Base-by-base conservation (phyloP, 1,139 yeast species). In the Tardiomyces digboiensis region DNA sequence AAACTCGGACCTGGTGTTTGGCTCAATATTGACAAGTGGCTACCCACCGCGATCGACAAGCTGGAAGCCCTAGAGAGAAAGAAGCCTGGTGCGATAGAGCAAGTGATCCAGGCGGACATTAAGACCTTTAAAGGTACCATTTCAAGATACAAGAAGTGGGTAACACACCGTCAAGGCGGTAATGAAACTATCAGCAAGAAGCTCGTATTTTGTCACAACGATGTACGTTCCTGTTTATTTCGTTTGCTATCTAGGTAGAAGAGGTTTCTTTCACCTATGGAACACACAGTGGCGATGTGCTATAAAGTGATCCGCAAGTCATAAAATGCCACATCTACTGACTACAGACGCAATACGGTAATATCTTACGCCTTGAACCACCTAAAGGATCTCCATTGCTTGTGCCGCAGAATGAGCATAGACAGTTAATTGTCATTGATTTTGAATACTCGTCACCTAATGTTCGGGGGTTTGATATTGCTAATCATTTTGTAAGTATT, bases 361-460 rank as follows among this genome's bases (percentile, higher is more conserved):
- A 91, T 59, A 72, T 91, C 52, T 55, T 69, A 42, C 57, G 71
- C 16, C 53, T 68, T n/a, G 66, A 63, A 39, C 71, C 69, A 2
- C 68, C 69, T 1, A 54, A 60, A 38, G 72, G 71, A 14, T 75
- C 62, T 42, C 79, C 58, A 36, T 62, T 55, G 52, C 58, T 58
- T 53, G 62, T 40, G 47, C 71, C 59, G 42, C 65, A 47, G 48
- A 63, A 69, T 45, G 80, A 76, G 57, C 97, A 91, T 67, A 71
- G 78, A 23, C 82, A 79, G 58, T 71, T 91, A 52, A 95, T 86
- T 14, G 98, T 91, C 18, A 91, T 91, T 58, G 98, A 91, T 62
- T 91, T 91, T 62, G 98, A 91, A 65, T 91, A 89, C 62, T 81
- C 95, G 0, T 97, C 97, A 1, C 82, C 95, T n/a, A 91, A 89